These are phyloP conservation scores for Metarhizium sp. DNA, from an alignment of 2,329 filamentous ascomycete genomes.

Conservation along the genomic window DNA sequence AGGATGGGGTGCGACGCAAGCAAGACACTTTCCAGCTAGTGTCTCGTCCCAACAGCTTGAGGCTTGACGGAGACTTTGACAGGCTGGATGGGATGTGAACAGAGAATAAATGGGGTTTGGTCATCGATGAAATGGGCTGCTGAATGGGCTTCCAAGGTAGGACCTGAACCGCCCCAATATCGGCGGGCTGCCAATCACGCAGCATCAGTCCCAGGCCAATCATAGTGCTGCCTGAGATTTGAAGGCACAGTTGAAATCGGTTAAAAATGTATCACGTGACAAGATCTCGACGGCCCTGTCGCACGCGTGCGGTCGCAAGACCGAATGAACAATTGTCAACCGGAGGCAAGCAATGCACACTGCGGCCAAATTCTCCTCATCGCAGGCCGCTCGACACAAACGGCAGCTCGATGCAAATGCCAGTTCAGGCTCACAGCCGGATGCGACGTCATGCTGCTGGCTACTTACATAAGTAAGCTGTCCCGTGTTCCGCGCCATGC, in stretches of 20 bases:
- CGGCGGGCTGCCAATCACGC: slow-evolving; percentile 15
- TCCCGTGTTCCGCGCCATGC: neutral
- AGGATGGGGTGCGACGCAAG: neutral
- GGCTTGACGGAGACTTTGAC: neutral
- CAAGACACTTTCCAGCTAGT: neutral
- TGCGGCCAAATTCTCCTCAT: neutral
- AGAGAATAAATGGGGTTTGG: slow-evolving; percentile 16
- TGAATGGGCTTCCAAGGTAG: no score
- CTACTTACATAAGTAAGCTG: neutral
- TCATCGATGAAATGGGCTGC: slow-evolving; percentile 9
- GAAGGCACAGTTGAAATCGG: neutral
- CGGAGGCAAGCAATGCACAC: neutral
- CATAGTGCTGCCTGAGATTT: neutral
- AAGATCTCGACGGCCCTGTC: neutral
- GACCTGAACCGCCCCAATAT: neutral
- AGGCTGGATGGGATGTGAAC: slow-evolving; percentile 8
- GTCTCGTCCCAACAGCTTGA: neutral
- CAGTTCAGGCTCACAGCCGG: neutral
- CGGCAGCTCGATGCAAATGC: neutral
- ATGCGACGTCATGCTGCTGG: neutral
- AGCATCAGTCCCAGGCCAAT: slow-evolving; percentile 7
- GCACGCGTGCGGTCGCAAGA: no score
- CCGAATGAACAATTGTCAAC: neutral
- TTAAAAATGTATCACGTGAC: slow-evolving; percentile 3
- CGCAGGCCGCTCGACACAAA: neutral